Evolutionary conservation across 129 eudicot genomes (phyloP).

Genomic region (Pseudognaphalium luteoalbum): DNA sequence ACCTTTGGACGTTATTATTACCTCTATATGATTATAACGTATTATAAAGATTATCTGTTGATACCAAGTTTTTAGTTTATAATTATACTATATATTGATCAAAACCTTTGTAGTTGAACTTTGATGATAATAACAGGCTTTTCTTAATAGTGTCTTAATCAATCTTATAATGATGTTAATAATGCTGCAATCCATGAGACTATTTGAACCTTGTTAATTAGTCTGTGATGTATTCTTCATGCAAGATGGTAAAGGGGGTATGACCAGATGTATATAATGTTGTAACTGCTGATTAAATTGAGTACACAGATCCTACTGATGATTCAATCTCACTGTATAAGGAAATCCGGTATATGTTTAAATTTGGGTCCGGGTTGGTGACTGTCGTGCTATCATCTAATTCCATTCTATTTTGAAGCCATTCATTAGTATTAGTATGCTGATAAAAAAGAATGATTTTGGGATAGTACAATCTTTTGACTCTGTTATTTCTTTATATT

Average conservation of each 20-base stretch:
- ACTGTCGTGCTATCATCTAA: not conserved
- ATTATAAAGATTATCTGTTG: not conserved
- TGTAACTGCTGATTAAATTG: constrained; percentile 73
- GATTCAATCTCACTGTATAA: constrained; percentile 87
- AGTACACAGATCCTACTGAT: constrained; percentile 94
- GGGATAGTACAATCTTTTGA: not conserved
- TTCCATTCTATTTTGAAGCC: not conserved
- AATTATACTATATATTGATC: constrained; percentile 1
- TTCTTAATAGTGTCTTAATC: too few species aligned
- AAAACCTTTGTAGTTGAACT: constrained; percentile 30
- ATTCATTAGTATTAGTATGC: not conserved
- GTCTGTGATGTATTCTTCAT: constrained; percentile 3
- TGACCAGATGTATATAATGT: constrained; percentile 66
- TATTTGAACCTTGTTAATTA: not conserved
- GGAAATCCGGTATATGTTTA: constrained; percentile 83
- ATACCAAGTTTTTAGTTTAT: too few species aligned
- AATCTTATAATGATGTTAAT: too few species aligned
- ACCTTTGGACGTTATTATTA: constrained; percentile 83
- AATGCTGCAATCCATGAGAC: not conserved
- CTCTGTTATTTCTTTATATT: not conserved
- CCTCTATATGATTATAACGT: constrained; percentile 90
- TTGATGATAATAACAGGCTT: constrained; percentile 51
- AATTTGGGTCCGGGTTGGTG: constrained; percentile 87
- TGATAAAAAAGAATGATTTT: too few species aligned
- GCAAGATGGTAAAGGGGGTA: constrained; percentile 60